Evolutionary conservation across 345 rosid species (phyloP).

Genomic region (Pugionium dolabratum): DNA sequence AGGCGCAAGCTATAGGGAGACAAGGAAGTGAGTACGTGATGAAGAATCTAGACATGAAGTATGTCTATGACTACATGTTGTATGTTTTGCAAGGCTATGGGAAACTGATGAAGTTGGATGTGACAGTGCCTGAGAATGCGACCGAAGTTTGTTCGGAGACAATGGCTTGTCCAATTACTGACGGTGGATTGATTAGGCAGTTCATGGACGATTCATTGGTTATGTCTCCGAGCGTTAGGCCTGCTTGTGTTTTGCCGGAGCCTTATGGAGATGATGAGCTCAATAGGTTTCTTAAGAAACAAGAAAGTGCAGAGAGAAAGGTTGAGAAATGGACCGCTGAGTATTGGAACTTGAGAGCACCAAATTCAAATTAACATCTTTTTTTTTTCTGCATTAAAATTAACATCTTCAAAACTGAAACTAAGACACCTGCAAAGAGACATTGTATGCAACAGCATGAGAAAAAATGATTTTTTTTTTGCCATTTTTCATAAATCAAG

Average conservation of each 20-base stretch:
- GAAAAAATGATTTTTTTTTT: not conserved
- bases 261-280: conserved; percentile 40
- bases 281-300: conserved; percentile 34
- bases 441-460: conserved; percentile 69
- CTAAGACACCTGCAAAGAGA: conserved; percentile 57
- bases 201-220: conserved; percentile 49
- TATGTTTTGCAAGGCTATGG: too few relatives aligned
- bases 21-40: conserved; percentile 40
- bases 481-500: conserved; percentile 4
- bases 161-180: conserved; percentile 10
- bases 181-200: conserved; percentile 36
- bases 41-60: conserved; percentile 45
- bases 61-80: conserved; percentile 48
- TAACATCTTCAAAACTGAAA: too few relatives aligned
- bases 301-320: conserved; percentile 34
- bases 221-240: conserved; percentile 39
- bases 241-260: conserved; percentile 48
- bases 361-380: too few relatives aligned
- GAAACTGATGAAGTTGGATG: too few relatives aligned
- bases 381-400: too few relatives aligned
- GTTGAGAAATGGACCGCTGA: conserved; percentile 46
- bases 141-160: too few relatives aligned
- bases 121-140: too few relatives aligned
- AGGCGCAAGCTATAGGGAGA: conserved; percentile 37
- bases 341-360: conserved; percentile 25